Percentiles rank a stretch among this genome's conserved stretches.
phyloP scores from a whole-genome alignment of 257 asterid species.

The Penstemon eatonii region DNA sequence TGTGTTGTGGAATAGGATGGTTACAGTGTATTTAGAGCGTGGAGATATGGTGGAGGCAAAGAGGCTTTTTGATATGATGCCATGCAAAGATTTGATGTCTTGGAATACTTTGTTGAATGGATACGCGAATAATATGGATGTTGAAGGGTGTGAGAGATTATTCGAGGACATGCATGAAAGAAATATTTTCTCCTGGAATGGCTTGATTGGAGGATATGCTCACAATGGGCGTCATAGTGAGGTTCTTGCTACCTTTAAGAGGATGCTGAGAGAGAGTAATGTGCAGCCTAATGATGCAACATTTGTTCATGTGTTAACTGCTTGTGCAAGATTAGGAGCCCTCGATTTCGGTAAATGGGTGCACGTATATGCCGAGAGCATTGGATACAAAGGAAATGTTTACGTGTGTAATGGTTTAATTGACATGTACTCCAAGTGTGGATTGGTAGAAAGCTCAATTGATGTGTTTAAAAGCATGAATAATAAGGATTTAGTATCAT shows the following conservation, averaged over 20 bases:
- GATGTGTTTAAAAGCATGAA: slow-evolving; percentile 56
- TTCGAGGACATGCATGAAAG: slow-evolving; percentile 61
- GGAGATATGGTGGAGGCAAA: slow-evolving; percentile 70
- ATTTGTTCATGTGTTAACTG: slow-evolving; percentile 58
- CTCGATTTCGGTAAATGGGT: slow-evolving; percentile 78
- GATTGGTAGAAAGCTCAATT: slow-evolving; percentile 53
- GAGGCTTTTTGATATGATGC: slow-evolving; percentile 70
- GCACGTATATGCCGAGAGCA: slow-evolving; percentile 54
- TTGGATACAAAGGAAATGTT: slow-evolving; percentile 48
- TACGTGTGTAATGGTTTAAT: slow-evolving; percentile 69
- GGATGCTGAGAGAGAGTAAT: slow-evolving; percentile 53
- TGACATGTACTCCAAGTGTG: slow-evolving; percentile 88
- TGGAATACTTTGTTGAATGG: slow-evolving; percentile 83
- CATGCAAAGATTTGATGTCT: slow-evolving; percentile 70
- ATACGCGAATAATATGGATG: slow-evolving; percentile 63
- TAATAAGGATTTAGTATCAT: slow-evolving; percentile 64
- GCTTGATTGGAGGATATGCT: slow-evolving; percentile 71
- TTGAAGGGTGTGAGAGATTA: slow-evolving; percentile 56
- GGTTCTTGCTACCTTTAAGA: slow-evolving; percentile 55
- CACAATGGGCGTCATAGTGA: slow-evolving; percentile 43
- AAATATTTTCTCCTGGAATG: slow-evolving; percentile 88
- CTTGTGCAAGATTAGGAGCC: slow-evolving; percentile 73
- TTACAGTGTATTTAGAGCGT: slow-evolving; percentile 48
- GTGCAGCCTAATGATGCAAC: slow-evolving; percentile 80
- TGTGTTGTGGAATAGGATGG: slow-evolving; percentile 77